Conservation (phyloP, 2,329 filamentous ascomycete species). For the Epichloe sylvatica region DNA sequence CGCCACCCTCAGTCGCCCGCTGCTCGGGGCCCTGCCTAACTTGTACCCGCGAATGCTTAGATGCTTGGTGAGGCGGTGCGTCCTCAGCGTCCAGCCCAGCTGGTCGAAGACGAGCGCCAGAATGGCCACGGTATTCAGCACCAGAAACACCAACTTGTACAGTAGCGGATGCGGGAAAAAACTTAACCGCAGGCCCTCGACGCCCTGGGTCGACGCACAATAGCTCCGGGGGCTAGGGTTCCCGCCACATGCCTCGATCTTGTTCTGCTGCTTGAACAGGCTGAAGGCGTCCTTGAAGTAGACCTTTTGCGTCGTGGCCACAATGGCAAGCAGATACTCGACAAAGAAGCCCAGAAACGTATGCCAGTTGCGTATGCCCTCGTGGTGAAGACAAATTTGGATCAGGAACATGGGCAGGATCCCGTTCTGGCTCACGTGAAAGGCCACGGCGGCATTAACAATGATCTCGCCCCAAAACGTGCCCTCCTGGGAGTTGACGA, state of each 20-base stretch:
- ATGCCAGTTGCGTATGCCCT: constrained; percentile 27
- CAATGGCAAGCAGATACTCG: constrained; percentile 24
- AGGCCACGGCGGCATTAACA: constrained; percentile 24
- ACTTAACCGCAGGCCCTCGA: constrained; percentile 20
- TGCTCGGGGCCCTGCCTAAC: constrained; percentile 17
- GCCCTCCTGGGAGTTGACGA: constrained; percentile 26
- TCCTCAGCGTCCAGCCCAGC: constrained; percentile 23
- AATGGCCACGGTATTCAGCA: constrained; percentile 24
- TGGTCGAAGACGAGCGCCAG: constrained; percentile 20
- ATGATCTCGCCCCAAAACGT: constrained; percentile 27
- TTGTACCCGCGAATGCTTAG: constrained; percentile 18
- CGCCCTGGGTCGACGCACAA: constrained; percentile 21
- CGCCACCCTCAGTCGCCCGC: constrained; percentile 14
- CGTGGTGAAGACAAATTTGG: constrained; percentile 24
- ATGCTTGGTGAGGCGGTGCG: constrained; percentile 19
- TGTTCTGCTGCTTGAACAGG: constrained; percentile 19
- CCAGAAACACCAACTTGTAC: constrained; percentile 24
- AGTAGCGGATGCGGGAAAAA: constrained; percentile 26
- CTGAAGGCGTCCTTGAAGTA: constrained; percentile 21
- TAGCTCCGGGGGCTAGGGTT: constrained; percentile 27
- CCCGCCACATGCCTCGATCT: constrained; percentile 19
- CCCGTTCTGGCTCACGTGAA: constrained; percentile 24
- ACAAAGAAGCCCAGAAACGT: constrained; percentile 26
- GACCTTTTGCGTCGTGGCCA: constrained; percentile 23
- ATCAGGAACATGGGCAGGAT: constrained; percentile 25